Base-by-base conservation (phyloP, 176 grass and related monocot genomes). In the Aegilops tauschii region DNA sequence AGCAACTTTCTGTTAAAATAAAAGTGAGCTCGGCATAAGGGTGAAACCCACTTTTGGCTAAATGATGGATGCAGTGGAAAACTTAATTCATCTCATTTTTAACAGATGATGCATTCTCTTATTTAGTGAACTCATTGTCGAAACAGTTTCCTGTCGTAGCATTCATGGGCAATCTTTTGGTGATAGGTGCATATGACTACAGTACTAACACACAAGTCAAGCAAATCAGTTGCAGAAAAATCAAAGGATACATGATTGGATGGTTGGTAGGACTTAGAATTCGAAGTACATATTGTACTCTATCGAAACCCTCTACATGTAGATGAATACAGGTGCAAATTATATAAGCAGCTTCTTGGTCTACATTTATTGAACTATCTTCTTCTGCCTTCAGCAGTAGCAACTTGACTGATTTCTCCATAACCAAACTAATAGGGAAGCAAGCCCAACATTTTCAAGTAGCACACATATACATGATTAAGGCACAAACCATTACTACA, bases 31-130 rank as follows among this genome's bases (percentile, higher is more conserved):
- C 17, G 18, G 54, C 34, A 39, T 63, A 77, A 37, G 7, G 47
- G 8, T 68, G 70, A 68, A 27, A 58, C 42, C n/a, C 2, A 69
- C 44, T 67, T 34, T 45, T 67, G 77, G 45, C 34, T 34, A 88
- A 86, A 71, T 73, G 20, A 17, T 83, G 72, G 63, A 90, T 90
- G 62, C 65, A 39, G 10, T 29, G 17, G 61, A 64, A 52, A 79
- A 9, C 4, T 1, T 80, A 23, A 5, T 50, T 54, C 72, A 35
- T 88, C 49, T 36, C 29, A 44, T 39, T 59, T 67, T 67, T 68
- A 82, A 76, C 45, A 76, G 25, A 76, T 66, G 58, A 31, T 42
- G 44, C 1, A 28, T n/a, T 52, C 29, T 73, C 42, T 74, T 61
- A 62, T 77, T 85, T 69, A 76, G 58, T 56, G 4, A 81, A 80